Evolutionary conservation across 1,139 yeast genomes (phyloP), one percentile per base, ranked within the genome.

Genomic region (Geotrichum phurueaensis): DNA sequence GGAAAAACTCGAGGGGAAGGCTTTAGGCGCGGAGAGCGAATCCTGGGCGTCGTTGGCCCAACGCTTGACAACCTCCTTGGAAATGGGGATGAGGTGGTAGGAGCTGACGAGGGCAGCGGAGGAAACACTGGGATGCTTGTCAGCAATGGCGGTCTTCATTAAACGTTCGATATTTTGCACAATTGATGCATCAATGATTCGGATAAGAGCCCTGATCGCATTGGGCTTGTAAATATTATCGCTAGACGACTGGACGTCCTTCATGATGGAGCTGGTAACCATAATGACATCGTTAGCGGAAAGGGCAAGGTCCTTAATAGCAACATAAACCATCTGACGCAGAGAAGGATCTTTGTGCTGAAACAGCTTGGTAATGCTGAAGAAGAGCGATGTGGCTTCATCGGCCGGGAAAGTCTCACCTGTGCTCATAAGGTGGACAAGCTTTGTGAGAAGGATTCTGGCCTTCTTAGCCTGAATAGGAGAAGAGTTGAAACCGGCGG

Each of bases 241-340:
- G 66, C 92, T 92, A 63, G 87, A 86, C 56, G 72, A 74, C 76
- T 95, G 97, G 63, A 94, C 89, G 76, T 94, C 99, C 78, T 92
- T 92, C 97, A 94, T 95, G 70, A 94, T 92, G 23, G 97, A 89
- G 7, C 97, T 89, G 39, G 99, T 94, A 43, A 94, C 97, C 98
- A 94, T 95, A 75, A 94, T 83, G 60, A 90, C 90, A 76, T 94
- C 97, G 69, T 90, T 91, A 20, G 97, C 90, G 61, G 88, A 83
- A 20, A 86, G 77, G 53, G 94, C 83, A 65, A 94, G 82, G 74
- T 92, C 98, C 77, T 94, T 94, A 74, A 92, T 91, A 22, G 97
- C 92, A 73, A 94, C 80, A 72, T 94, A 94, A 39, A 92, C 97
- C 80, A 89, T 83, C 76, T 94, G 99, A 75, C 99, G 86, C 72